Base-by-base conservation (phyloP, 2,329 filamentous ascomycete genomes). In the Aspergillus glaucus region DNA sequence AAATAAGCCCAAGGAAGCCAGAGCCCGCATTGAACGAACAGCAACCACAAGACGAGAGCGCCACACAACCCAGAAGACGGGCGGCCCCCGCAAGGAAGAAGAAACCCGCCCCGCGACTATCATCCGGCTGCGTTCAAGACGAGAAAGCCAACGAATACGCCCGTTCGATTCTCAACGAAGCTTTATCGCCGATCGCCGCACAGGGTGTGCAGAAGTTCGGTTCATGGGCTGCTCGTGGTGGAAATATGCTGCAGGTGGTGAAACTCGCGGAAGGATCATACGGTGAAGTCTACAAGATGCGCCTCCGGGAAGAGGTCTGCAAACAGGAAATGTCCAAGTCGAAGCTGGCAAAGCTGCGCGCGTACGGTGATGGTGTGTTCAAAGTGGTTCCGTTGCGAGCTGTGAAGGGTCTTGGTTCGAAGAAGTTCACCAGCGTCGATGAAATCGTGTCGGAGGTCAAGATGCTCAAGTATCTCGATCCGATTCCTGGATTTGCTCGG, bases 181-280 rank as follows among this genome's bases (percentile, higher is more conserved):
- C 67, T 4, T 41, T 68, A 15, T 69, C 70, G 0, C 55, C 63
- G 1, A 53, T 64, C 30, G 65, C 66, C 2, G 63, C 67, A 0
- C 61, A 65, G 40, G 62, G 60, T 9, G 62, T 71, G 8, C 69
- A 72, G 40, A 66, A 62, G 39, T 73, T 73, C 44, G 53, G 51
- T 40, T 62, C 63, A 9, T 73, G 70, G 70, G 68, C 69, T 8
- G 60, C 63, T 3, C 61, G 66, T 10, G 67, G 66, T 3, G 67
- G 61, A 5, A 63, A 62, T 32, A 61, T 68, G 56, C 64, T 73
- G 53, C 61, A 72, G 34, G 72, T 85, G 37, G 69, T 72, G 7
- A 86, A 86, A 56, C 77, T 86, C 32, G 81, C 81, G 7, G 82
- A 86, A 62, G 82, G 82, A 2, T 83, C 81, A 1, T 86, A 82